Conservation (phyloP, 352 stramenopile genomes). For the Phytophthora foliorum region DNA sequence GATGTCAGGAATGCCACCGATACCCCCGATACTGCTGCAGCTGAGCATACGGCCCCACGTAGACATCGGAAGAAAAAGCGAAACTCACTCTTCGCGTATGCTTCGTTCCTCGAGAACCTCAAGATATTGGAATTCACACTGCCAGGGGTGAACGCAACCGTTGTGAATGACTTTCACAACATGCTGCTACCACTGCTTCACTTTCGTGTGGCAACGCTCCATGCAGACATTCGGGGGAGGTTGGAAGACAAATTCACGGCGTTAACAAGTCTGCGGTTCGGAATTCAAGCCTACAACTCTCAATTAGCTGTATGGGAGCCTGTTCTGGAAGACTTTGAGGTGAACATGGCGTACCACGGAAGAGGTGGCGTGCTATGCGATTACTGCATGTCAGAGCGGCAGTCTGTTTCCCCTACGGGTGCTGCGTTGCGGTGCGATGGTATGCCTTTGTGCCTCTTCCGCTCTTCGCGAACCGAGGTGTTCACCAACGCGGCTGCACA, state of each 20-base stretch:
- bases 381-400: slow-evolving; percentile 81
- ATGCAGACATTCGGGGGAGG: slow-evolving; percentile 70
- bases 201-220: slow-evolving; percentile 73
- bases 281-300: slow-evolving; percentile 89
- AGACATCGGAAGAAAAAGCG: slow-evolving; percentile 34
- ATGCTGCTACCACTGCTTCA: slow-evolving; percentile 88
- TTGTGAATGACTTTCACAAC: slow-evolving; percentile 91
- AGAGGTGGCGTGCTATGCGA: slow-evolving; percentile 80
- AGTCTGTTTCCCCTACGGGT: slow-evolving; percentile 68
- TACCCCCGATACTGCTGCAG: neutral
- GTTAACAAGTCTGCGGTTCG: slow-evolving; percentile 69
- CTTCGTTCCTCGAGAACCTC: slow-evolving; percentile 63
- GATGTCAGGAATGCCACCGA: slow-evolving; percentile 17
- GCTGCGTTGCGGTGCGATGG: slow-evolving; percentile 67
- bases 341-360: slow-evolving; percentile 77
- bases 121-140: slow-evolving; percentile 85
- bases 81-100: slow-evolving; percentile 30
- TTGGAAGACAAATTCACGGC: slow-evolving; percentile 73
- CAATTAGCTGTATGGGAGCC: slow-evolving; percentile 89
- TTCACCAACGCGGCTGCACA: slow-evolving; percentile 73
- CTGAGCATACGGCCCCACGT: slow-evolving; percentile 2
- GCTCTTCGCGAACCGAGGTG: slow-evolving; percentile 66
- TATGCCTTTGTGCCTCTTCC: slow-evolving; percentile 81
- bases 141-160: slow-evolving; percentile 79
- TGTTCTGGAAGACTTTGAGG: slow-evolving; percentile 86